Percentiles rank a stretch among this genome's conserved stretches.
phyloP scores from a whole-genome alignment of 1,284 basidiomycete species.

The Malassezia japonica region DNA sequence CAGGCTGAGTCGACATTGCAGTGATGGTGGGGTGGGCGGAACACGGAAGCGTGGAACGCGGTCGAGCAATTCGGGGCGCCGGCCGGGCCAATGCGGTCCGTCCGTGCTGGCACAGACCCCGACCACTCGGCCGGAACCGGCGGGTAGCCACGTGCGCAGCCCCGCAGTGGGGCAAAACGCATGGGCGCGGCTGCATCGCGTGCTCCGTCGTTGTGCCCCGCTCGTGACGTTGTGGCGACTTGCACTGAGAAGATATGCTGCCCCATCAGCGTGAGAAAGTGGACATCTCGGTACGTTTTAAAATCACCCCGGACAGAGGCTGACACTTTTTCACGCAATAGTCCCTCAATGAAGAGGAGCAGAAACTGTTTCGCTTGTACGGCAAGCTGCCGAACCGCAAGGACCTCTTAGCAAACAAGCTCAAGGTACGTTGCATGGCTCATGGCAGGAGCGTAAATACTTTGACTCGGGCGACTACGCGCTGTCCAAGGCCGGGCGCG shows the following conservation, averaged over 20 bases:
- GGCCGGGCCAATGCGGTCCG: conserved; percentile 4
- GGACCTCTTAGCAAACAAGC: conserved; percentile 84
- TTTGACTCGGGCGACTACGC: conserved; percentile 97
- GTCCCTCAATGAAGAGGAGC: conserved; percentile 80
- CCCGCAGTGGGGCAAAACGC: not conserved
- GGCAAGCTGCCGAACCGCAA: conserved; percentile 87
- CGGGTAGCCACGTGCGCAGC: not conserved
- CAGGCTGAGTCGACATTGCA: conserved; percentile 17
- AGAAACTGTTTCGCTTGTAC: conserved; percentile 86
- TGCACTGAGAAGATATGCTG: conserved; percentile 55
- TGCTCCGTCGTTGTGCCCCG: no score
- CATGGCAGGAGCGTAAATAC: conserved; percentile 80
- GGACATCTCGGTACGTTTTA: conserved; percentile 68
- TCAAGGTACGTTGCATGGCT: conserved; percentile 58
- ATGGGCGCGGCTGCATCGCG: no score
- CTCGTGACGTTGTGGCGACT: not conserved
- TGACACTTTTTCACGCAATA: conserved; percentile 48
- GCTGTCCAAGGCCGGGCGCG: conserved; percentile 82
- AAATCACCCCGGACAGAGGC: not conserved
- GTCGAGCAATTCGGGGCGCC: not conserved
- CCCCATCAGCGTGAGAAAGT: conserved; percentile 78
- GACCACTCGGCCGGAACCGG: conserved; percentile 16
- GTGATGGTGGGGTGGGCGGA: not conserved
- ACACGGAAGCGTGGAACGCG: not conserved
- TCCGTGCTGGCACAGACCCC: conserved; percentile 2